Conservation (phyloP, 805 yeast genomes). For the Torulaspora franciscae region DNA sequence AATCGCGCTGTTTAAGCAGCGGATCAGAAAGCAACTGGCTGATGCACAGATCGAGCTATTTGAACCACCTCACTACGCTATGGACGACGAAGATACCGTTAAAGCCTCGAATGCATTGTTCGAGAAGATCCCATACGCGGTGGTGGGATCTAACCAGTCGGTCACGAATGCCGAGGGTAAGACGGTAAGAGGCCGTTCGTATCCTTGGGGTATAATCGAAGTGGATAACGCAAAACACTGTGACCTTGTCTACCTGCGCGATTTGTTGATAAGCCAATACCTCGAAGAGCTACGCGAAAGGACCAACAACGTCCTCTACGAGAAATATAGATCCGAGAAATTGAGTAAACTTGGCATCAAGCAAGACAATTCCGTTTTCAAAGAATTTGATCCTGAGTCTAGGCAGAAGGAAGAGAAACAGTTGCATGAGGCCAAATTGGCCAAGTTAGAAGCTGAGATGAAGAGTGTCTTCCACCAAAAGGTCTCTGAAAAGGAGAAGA, state of each 20-base stretch:
- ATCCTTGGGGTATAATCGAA: conserved; percentile 97
- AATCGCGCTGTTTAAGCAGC: conserved; percentile 64
- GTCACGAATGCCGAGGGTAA: conserved; percentile 71
- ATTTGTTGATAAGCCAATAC: conserved; percentile 80
- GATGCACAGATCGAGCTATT: conserved; percentile 72
- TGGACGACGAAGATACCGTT: conserved; percentile 80
- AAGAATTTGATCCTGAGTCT: conserved; percentile 86
- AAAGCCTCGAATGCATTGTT: conserved; percentile 61
- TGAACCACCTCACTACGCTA: conserved; percentile 69
- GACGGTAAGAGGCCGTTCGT: conserved; percentile 80
- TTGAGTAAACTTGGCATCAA: conserved; percentile 75
- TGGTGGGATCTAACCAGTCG: conserved; percentile 80
- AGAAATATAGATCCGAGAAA: conserved; percentile 82
- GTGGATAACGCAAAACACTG: conserved; percentile 92
- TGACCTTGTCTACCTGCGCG: conserved; percentile 86
- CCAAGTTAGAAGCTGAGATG: conserved; percentile 95
- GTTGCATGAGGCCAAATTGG: conserved; percentile 87
- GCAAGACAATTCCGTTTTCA: conserved; percentile 90
- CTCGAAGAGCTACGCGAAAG: conserved; percentile 90
- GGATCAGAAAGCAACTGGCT: conserved; percentile 71
- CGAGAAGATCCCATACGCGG: conserved; percentile 81
- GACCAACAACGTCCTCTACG: conserved; percentile 73
- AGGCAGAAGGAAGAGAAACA: conserved; percentile 92
- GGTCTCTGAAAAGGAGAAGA: conserved; percentile 94
- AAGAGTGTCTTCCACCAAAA: conserved; percentile 93